Evolutionary conservation across 1,139 yeast species (phyloP), one percentile per base, ranked within the genome.

Genomic region (Lodderomyces margitis): DNA sequence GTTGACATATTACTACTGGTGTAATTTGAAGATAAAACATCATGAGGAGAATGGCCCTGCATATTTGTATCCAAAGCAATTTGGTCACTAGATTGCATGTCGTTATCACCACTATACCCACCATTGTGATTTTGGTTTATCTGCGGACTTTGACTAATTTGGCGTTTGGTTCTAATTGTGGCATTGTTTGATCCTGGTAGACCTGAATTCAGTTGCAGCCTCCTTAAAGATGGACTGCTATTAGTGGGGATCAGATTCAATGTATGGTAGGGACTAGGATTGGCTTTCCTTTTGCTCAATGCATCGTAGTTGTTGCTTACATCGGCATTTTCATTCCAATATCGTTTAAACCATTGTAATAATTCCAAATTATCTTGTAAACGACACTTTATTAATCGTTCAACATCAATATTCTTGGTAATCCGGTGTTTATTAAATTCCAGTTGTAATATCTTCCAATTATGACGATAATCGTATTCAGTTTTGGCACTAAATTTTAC

Each of bases 311-410:
- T 73, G 20, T 74, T 74, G 46, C 87, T 64, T 40, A 60, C 55
- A 42, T 83, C 85, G 56, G 77, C 83, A 55, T 81, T 75, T 43
- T 85, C 91, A 51, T 74, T 71, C 97, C 97, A 92, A 55, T 73
- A 83, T 55, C 77, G 76, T 58, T 87, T 83, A 56, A 88, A 74
- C 97, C 97, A 94, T 63, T 92, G 98, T 50, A 92, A 68, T 54
- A 92, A 84, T 64, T 91, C 98, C 54, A 92, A 73, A 61, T 92
- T 92, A 58, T 92, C 98, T 61, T 92, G 98, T 54, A 92, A 78
- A 52, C 88, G 75, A 65, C 98, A 92, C 63, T 87, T 88, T 58
- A 86, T 80, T 50, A 92, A 73, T 49, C 77, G 73, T 48, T 88
- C 96, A 32, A 89, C 94, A 36, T 91, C 91, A 33, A 94, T 80